Conservation (phyloP, 176 grass and related monocot species). For the Aegilops bicornis region DNA sequence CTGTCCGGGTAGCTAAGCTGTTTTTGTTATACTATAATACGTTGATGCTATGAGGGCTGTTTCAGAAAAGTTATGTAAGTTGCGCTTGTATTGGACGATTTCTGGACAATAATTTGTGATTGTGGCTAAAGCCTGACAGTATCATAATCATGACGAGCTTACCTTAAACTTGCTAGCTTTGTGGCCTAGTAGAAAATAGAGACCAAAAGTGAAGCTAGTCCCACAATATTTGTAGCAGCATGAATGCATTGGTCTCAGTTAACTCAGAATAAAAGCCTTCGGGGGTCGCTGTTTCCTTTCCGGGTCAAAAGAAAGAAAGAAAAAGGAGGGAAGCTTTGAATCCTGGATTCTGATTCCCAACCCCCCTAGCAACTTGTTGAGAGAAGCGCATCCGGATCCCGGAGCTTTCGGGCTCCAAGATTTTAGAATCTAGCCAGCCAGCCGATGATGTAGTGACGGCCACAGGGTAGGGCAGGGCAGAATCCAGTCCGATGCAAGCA, state of each 20-base stretch:
- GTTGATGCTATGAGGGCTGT: not conserved
- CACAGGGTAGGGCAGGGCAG: not conserved
- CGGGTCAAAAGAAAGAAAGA: not conserved
- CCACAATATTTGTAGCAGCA: too few relatives aligned
- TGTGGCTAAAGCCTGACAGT: not conserved
- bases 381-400: not conserved
- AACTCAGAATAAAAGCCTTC: too few relatives aligned
- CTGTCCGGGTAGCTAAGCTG: not conserved
- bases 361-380: not conserved
- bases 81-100: not conserved
- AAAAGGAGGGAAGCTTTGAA: not conserved
- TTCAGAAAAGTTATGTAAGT: not conserved
- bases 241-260: too few relatives aligned
- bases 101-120: not conserved
- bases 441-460: not conserved
- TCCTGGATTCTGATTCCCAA: not conserved
- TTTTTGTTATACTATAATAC: not conserved
- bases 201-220: too few relatives aligned
- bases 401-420: not conserved
- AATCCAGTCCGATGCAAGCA: slow-evolving; percentile 8
- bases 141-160: not conserved
- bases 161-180: too few relatives aligned
- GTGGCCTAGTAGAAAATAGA: too few relatives aligned
- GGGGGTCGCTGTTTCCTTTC: too few relatives aligned
- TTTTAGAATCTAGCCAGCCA: not conserved